phyloP scores from a whole-genome alignment of 352 stramenopile species.

The Globisporangium cystogenes region DNA sequence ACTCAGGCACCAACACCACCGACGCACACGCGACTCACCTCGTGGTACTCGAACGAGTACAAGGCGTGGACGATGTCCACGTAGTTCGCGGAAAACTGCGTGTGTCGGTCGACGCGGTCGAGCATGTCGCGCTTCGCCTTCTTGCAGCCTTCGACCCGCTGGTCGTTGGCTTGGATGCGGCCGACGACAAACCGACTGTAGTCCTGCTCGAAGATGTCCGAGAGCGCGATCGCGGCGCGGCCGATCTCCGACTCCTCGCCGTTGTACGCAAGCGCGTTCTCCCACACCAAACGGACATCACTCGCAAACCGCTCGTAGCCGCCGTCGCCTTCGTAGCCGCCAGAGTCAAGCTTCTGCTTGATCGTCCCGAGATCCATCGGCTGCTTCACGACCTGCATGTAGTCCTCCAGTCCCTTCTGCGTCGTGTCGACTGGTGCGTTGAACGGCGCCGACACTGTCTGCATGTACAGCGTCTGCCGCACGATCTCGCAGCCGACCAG shows the following conservation, averaged over 20 bases:
- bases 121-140: slow-evolving; percentile 28
- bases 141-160: slow-evolving; percentile 45
- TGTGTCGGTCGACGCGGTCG: slow-evolving; percentile 13
- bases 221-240: slow-evolving; percentile 54
- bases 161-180: slow-evolving; percentile 49
- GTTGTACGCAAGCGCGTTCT: slow-evolving; percentile 79
- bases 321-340: slow-evolving; percentile 55
- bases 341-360: slow-evolving; percentile 63
- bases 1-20: not conserved
- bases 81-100: slow-evolving; percentile 33
- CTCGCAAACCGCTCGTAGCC: slow-evolving; percentile 61
- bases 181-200: slow-evolving; percentile 70
- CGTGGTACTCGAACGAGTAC: slow-evolving; percentile 63
- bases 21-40: slow-evolving; percentile 27
- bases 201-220: slow-evolving; percentile 80
- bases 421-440: slow-evolving; percentile 77
- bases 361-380: slow-evolving; percentile 91
- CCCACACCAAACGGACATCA: slow-evolving; percentile 82
- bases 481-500: slow-evolving; percentile 79
- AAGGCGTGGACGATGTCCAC: slow-evolving; percentile 62
- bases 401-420: slow-evolving; percentile 81
- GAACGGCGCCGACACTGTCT: slow-evolving; percentile 76
- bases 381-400: slow-evolving; percentile 77
- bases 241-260: slow-evolving; percentile 74
- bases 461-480: slow-evolving; percentile 76